Conservation (phyloP, 129 eudicot genomes). For the Lactuca sativa region DNA sequence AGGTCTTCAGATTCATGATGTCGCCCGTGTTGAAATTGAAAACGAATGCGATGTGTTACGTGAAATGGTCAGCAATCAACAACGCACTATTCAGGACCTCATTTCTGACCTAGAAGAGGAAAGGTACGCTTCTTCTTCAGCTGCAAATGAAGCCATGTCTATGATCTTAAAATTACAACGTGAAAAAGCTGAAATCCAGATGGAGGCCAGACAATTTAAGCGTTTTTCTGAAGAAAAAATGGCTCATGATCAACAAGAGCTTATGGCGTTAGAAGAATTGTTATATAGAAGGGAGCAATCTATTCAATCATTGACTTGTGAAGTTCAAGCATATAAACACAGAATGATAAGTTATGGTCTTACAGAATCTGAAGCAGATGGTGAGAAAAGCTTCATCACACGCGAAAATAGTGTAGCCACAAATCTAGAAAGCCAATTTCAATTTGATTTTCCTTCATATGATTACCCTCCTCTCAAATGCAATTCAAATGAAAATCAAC, state of each 20-base stretch:
- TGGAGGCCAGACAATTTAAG: constrained; percentile 86
- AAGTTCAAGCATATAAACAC: constrained; percentile 76
- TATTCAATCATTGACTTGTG: constrained; percentile 70
- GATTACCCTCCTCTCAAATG: constrained; percentile 79
- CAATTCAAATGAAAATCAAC: constrained; percentile 58
- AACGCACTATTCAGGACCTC: constrained; percentile 66
- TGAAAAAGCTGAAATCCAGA: constrained; percentile 85
- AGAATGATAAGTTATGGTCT: constrained; percentile 88
- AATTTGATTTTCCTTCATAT: constrained; percentile 45
- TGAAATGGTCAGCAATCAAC: constrained; percentile 76
- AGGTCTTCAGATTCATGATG: constrained; percentile 53
- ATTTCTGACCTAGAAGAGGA: constrained; percentile 76
- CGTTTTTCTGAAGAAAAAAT: constrained; percentile 85
- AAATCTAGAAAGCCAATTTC: constrained; percentile 41
- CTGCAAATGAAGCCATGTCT: constrained; percentile 95
- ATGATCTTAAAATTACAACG: constrained; percentile 92
- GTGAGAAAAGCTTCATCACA: constrained; percentile 39
- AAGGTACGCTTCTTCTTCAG: constrained; percentile 82
- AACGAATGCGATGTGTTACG: constrained; percentile 70
- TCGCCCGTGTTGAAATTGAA: constrained; percentile 77
- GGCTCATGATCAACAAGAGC: constrained; percentile 83
- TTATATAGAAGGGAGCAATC: constrained; percentile 77
- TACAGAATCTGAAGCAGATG: constrained; percentile 76
- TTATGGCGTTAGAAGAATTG: constrained; percentile 66
- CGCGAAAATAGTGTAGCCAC: constrained; percentile 45